Base-by-base conservation (phyloP, 352 stramenopile genomes). In the Peronospora destructor region DNA sequence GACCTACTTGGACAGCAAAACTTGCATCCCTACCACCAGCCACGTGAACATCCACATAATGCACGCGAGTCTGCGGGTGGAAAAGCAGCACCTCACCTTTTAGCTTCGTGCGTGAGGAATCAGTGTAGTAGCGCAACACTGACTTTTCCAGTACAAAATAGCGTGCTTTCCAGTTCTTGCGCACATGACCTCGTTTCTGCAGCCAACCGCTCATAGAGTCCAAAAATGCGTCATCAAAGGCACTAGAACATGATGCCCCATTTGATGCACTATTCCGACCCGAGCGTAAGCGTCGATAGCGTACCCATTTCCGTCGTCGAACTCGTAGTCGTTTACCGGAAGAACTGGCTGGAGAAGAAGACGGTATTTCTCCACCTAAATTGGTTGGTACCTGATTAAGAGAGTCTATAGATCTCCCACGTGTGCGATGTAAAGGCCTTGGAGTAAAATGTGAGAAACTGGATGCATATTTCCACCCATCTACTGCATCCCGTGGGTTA, bases 71-170 rank as follows among this genome's bases (percentile, higher is more conserved):
- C 8, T 79, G 68, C 23, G 77, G 77, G 49, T 89, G 78, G 52
- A 89, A 89, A 0, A 89, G 68, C 45, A 89, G 61, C 53, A 89
- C 78, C 55, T 89, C 78, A 11, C 78, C 78, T 49, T 86, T 85
- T 1, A 89, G 63, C 21, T 73, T 71, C 12, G 66, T 58, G 50
- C 64, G 72, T 0, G 53, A 61, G 3, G 74, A 65, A 29, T 89
- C 75, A 0, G 66, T 55, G 53, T 85, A 89, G 32, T 89, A 89
- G 13, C 73, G 66, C 44, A 89, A 41, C 1, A 89, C 65, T 0
- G 75, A 87, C 25, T 75, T 76, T 23, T 85, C 63, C 19, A 89
- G 49, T 19, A 89, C 78, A 51, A 89, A 89, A 49, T 80, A 89
- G 8, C 78, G 73, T 17, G 60, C 56, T 44, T 89, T 89, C 78